Evolutionary conservation across 768 basidiomycete genomes (phyloP).

Genomic region (Kwoniella dejecticola): DNA sequence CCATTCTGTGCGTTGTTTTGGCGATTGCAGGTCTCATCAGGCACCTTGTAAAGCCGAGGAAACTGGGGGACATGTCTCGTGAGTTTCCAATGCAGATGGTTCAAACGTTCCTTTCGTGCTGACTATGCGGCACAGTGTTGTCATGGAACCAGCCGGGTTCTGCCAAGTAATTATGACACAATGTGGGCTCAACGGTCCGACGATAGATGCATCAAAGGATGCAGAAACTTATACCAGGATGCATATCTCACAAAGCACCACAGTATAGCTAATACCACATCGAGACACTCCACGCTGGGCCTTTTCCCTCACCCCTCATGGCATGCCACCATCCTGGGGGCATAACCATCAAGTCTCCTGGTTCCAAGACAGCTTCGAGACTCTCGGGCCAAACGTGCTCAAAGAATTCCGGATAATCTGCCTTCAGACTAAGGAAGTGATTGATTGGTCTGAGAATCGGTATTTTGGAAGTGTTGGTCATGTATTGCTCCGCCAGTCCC

Average conservation of each 20-base stretch:
- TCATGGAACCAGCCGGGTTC: conserved; percentile 52
- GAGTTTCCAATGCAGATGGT: conserved; percentile 22
- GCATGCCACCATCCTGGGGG: conserved; percentile 66
- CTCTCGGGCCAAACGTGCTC: conserved; percentile 65
- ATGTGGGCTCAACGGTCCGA: too few species aligned
- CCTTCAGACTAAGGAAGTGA: conserved; percentile 14
- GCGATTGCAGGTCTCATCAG: conserved; percentile 85
- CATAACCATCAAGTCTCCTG: conserved; percentile 85
- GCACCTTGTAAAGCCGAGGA: conserved; percentile 86
- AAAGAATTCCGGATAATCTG: conserved; percentile 62
- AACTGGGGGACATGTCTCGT: conserved; percentile 55
- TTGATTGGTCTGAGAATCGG: conserved; percentile 66
- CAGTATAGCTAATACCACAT: conserved; percentile 47
- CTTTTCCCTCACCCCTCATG: conserved; percentile 50
- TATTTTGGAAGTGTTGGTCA: conserved; percentile 78
- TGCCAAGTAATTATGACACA: too few species aligned
- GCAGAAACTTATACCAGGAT: background rate
- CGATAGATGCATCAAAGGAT: background rate
- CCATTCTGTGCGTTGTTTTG: conserved; percentile 81
- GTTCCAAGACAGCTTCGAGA: conserved; percentile 65
- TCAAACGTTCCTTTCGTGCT: background rate
- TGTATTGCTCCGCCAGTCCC: conserved; percentile 55
- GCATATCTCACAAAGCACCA: background rate
- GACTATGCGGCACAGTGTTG: conserved; percentile 36
- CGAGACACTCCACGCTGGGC: conserved; percentile 50